Evolutionary conservation across 2,329 filamentous ascomycete species (phyloP).

Genomic region (Cercospora zeae-maydis): DNA sequence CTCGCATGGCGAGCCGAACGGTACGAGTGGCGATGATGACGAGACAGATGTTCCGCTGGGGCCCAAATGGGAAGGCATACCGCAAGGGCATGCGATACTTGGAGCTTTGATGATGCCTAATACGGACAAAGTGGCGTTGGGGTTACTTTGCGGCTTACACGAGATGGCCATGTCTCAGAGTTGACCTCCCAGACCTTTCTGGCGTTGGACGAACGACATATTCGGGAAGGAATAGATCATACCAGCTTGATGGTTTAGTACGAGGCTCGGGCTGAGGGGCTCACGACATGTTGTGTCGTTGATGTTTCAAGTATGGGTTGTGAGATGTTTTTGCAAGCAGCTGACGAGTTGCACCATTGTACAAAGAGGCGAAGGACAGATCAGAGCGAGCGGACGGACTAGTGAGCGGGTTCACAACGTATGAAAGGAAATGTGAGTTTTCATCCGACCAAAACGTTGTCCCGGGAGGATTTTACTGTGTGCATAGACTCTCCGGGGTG

Average conservation of each 20-base stretch:
- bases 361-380: background rate
- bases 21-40: slow-evolving; percentile 26
- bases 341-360: background rate
- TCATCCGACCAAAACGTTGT: background rate
- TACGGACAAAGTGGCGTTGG: slow-evolving; percentile 44
- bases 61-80: slow-evolving; percentile 44
- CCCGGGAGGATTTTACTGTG: background rate
- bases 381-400: background rate
- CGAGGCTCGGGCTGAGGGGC: background rate
- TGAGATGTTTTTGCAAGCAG: background rate
- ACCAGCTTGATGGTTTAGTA: background rate
- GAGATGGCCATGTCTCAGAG: slow-evolving; percentile 35
- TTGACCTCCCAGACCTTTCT: background rate
- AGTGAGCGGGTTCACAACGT: background rate
- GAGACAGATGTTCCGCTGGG: slow-evolving; percentile 14
- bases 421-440: background rate
- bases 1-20: slow-evolving; percentile 21
- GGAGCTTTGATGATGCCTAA: slow-evolving; percentile 46
- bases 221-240: background rate
- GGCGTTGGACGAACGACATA: slow-evolving; percentile 3
- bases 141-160: slow-evolving; percentile 39
- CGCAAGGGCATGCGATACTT: slow-evolving; percentile 46
- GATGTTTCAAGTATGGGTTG: slow-evolving; percentile 1
- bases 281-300: slow-evolving; percentile 7
- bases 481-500: background rate